These are phyloP conservation scores for Akanthomyces lecanii DNA, from an alignment of 2,329 filamentous ascomycete species.

Conservation along the genomic window DNA sequence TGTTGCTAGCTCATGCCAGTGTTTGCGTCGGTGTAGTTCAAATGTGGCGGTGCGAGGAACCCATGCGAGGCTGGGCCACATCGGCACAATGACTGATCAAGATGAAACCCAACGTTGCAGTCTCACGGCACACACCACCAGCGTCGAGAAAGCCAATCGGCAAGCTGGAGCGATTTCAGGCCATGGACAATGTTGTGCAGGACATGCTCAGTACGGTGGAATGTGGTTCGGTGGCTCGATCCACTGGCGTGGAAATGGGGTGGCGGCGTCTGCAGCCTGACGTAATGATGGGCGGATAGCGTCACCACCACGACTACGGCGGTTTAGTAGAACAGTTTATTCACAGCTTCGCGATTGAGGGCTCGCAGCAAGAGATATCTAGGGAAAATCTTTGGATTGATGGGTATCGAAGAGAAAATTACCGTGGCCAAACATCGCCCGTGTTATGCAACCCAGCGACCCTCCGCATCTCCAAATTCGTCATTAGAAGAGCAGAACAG, in stretches of 20 bases:
- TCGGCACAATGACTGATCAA: not conserved
- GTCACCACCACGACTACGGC: not conserved
- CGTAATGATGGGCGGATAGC: conserved; percentile 12
- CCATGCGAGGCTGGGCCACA: not conserved
- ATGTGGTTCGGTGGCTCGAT: not conserved
- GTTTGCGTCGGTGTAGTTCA: too few relatives aligned
- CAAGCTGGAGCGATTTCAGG: not conserved
- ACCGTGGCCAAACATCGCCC: conserved; percentile 16
- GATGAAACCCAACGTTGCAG: not conserved
- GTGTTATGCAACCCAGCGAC: conserved; percentile 14
- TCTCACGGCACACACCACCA: too few relatives aligned
- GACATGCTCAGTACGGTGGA: not conserved
- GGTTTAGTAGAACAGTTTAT: not conserved
- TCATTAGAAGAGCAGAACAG: conserved; percentile 6
- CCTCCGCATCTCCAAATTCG: conserved; percentile 10
- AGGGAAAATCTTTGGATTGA: conserved; percentile 20
- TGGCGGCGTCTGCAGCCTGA: conserved; percentile 10
- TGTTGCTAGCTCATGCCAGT: too few relatives aligned
- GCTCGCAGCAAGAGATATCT: not conserved
- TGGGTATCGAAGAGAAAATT: conserved; percentile 22
- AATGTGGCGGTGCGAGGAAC: too few relatives aligned
- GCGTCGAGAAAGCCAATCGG: not conserved
- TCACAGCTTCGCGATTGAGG: not conserved
- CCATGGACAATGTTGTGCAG: not conserved
- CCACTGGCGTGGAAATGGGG: not conserved